Base-by-base conservation (phyloP, 495 filamentous ascomycete genomes). In the Neurospora sp. region DNA sequence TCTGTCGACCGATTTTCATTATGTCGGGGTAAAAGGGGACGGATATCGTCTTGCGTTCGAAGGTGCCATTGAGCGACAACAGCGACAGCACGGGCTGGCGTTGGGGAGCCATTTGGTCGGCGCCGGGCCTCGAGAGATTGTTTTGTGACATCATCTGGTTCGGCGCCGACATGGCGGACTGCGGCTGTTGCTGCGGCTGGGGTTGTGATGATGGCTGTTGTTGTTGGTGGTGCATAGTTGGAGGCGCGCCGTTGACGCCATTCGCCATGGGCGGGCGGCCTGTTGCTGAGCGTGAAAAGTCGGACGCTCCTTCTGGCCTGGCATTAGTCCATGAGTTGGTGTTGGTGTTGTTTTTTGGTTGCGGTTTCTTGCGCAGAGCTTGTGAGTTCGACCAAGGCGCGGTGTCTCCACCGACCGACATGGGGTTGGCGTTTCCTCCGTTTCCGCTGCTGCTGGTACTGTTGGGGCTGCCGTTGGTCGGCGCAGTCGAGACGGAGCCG, bases 21-120 rank as follows among this genome's bases (percentile, higher is more conserved):
- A 93, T 91, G 9, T 98, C 95, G 16, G 96, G 96, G 75, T 85
- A 92, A 80, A 89, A 97, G 14, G 96, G 96, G 22, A 99, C 91
- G 20, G 87, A 91, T 78, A 99, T 98, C 20, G 94, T 94, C 81
- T 99, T 99, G 75, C 93, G 90, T 77, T 98, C 96, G 78, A 99
- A 99, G 5, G 95, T 98, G 46, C 92, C 92, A 73, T 98, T 99
- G 74, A 98, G 85, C 5, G 96, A 96, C 10, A 92, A 82, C 10
- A 99, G 85, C 69, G 91, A 91, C 39, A 98, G 86, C 20, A 97
- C 89, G 3, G 92, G 93, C 42, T 90, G 89, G 20, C 86, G 85
- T 4, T 91, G 91, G 6, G 85, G 77, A 71, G 86, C 87, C 40
- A 83, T 77, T 72, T 84, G 81, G n/a, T 88, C 85, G 68, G 82